Conservation (phyloP, 441 rosid genomes). For the Jatropha podagrica region DNA sequence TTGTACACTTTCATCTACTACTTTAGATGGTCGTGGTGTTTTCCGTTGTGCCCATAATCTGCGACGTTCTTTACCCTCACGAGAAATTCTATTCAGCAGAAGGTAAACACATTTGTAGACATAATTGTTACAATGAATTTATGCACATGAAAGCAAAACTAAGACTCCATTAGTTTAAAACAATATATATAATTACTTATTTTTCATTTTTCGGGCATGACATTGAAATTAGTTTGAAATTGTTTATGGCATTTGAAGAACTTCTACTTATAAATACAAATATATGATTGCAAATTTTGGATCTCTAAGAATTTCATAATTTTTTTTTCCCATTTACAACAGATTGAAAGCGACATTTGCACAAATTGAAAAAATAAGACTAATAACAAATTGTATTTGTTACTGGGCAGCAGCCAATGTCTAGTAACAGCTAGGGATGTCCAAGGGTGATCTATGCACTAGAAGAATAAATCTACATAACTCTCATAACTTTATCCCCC, state of each 20-base stretch:
- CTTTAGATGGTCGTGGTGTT: conserved; percentile 44
- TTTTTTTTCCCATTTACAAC: background rate
- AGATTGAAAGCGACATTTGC: too few species aligned
- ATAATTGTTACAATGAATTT: background rate
- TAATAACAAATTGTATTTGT: background rate
- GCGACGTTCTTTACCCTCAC: conserved; percentile 76
- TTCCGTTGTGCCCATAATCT: conserved; percentile 62
- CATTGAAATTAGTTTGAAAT: background rate
- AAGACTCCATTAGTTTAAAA: background rate
- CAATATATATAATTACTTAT: background rate
- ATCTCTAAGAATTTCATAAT: background rate
- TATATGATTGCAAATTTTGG: background rate
- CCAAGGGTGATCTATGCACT: background rate
- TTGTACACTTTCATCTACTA: conserved; percentile 23
- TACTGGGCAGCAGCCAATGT: background rate
- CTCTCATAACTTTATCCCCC: background rate
- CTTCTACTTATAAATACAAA: background rate
- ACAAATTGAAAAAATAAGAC: too few species aligned
- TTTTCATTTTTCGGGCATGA: too few species aligned
- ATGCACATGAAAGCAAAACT: background rate
- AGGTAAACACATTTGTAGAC: background rate
- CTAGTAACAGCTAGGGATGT: background rate
- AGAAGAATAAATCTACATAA: background rate
- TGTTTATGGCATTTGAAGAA: background rate
- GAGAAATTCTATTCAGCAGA: conserved; percentile 41